phyloP scores from a whole-genome alignment of 2,329 filamentous ascomycete species.

The Aureobasidium sp. region DNA sequence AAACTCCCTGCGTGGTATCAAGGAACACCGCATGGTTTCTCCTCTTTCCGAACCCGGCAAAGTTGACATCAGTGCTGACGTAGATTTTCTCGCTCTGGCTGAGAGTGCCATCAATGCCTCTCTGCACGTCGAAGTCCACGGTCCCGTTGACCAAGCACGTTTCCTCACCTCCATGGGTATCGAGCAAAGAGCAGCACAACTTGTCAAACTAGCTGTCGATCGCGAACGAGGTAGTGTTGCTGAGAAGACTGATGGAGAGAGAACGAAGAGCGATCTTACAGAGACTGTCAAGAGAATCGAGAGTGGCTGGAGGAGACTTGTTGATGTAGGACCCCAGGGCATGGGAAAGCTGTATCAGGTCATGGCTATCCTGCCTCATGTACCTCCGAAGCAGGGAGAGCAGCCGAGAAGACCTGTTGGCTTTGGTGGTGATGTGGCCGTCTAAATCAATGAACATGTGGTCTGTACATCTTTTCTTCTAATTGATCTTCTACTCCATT shows the following conservation, averaged over 20 bases:
- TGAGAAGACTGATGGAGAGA: conserved; percentile 2
- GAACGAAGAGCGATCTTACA: conserved; percentile 32
- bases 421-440: conserved; percentile 63
- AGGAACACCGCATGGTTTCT: conserved; percentile 64
- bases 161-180: conserved; percentile 82
- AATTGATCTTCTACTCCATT: not conserved
- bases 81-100: conserved; percentile 82
- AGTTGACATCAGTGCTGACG: conserved; percentile 85
- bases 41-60: conserved; percentile 73
- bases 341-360: conserved; percentile 97
- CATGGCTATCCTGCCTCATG: conserved; percentile 70
- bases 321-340: conserved; percentile 72
- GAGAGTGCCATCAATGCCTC: conserved; percentile 71
- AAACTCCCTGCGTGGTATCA: conserved; percentile 86
- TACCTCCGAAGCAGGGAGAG: conserved; percentile 48
- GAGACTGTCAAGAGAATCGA: conserved; percentile 56
- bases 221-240: conserved; percentile 22
- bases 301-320: conserved; percentile 67
- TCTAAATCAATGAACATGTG: not conserved
- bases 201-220: conserved; percentile 44
- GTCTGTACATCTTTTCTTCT: not conserved
- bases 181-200: conserved; percentile 61
- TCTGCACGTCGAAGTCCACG: conserved; percentile 80
- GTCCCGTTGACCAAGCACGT: conserved; percentile 74
- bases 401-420: conserved; percentile 70